Base-by-base conservation (phyloP, 139 green algal species). In the Trebouxia sp. region DNA sequence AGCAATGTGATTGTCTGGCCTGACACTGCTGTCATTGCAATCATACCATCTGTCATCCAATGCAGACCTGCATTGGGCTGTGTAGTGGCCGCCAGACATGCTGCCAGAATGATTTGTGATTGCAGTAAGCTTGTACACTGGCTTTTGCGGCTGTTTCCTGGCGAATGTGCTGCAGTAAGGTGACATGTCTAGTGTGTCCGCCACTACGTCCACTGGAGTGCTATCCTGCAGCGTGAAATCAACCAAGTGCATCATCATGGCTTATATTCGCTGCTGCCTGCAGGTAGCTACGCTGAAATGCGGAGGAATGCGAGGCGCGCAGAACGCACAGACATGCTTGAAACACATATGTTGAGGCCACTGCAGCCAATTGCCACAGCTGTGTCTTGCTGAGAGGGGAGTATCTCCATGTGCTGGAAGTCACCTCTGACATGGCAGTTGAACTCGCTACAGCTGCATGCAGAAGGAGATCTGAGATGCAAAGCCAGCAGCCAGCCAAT, bases 1-100 rank as follows among this genome's bases (percentile, higher is more conserved):
- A 26, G 38, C 67, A 24, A 39, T 76, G 82, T 5, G 76, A 51
- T 11, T 78, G 76, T 11, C 11, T 48, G 10, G 65, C 38, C 37
- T 67, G 39, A 91, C 88, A 39, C 5, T 65, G 20, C 55, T 79
- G 79, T 88, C 91, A 74, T 94, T 92, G 82, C 90, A 92, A 53
- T 88, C 67, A 55, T 87, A 89, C 91, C 91, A 94, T 0, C 66
- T n/a, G 0, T 76, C 70, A 65, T 90, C 79, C 1, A 37, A 41
- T 14, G 75, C 42, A 47, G 75, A 84, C 15, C 80, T 82, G 22
- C 83, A 89, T 30, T 83, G 78, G 0, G 91, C 89, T 6, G 87
- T 92, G 82, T 95, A 95, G 84, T 95, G 89, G 26, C 89, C 89
- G 12, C 89, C 89, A 41, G 88, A 86, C 65, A 95, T 72, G 66